Evolutionary conservation across 2,329 filamentous ascomycete genomes (phyloP), one percentile per base, ranked within the genome.

Genomic region (Colletotrichum paranaense): DNA sequence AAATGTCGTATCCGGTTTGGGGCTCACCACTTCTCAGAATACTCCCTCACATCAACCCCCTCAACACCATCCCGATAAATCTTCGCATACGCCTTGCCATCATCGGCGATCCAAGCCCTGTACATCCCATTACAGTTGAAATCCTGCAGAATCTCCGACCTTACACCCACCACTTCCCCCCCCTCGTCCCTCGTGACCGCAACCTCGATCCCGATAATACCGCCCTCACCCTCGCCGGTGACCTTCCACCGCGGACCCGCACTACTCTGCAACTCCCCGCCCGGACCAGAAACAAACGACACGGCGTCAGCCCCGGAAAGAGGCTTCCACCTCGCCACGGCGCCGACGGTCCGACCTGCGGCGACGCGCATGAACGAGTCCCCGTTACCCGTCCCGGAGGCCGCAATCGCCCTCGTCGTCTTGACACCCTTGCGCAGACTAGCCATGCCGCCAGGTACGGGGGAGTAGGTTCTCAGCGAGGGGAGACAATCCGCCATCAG

Each of bases 101-200:
- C 79, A 4, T 91, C 88, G 75, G 94, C 89, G 24, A 93, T 84
- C 88, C 93, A 96, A 0, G 94, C 94, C 24, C 95, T 88, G 79
- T 95, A 97, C 93, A 98, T 95, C 0, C 95, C 95, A 5, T 92
- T 93, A 77, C 93, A 97, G 80, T 98, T 97, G 80, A 92, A 95
- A 77, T 95, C 93, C 80, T 92, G 93, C 19, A 95, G 83, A 6
- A 97, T 87, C 64, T 88, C 86, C 1, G 84, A 85, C 16, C 83
- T 78, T 1, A 82, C 80, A 2, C 83, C 82, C 1, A 88, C 79
- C 5, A 86, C 77, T n/a, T 76, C 76, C 0, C 87, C 86, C n/a
- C 83, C 77, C 4, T 76, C 81, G 72, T 88, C 84, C 2, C 82
- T 79, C 12, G 87, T 84, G 1, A 89, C 82, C 0, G 85, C 85